Base-by-base conservation (phyloP, 164 flowering plant species). In the Tetrastigma voinierianum region DNA sequence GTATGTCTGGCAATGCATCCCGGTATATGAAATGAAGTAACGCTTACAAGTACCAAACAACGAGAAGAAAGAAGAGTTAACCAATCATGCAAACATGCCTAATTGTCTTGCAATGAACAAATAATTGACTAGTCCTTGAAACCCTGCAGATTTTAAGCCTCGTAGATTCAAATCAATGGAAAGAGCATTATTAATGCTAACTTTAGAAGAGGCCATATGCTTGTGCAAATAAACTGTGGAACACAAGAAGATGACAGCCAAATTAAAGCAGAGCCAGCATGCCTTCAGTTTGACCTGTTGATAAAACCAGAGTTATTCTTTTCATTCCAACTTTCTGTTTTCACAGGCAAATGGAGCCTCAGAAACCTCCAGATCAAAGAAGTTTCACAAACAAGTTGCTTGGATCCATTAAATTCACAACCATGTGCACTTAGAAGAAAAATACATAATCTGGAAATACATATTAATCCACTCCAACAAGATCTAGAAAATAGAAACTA, bases 1-100 rank as follows among this genome's bases (percentile, higher is more conserved):
- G 81, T 86, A 90, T 75, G 74, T 90, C 92, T 10, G 97, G 95
- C 14, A 95, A 82, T 8, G 68, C 58, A 83, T 95, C 99, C 90
- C 90, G 87, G 83, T 92, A 92, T 1, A 92, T 86, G 62, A 82
- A 90, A 78, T 95, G 93, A 64, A 92, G 91, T 62, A 95, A 68
- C 21, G 87, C 93, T 98, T 92, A 84, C 81, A 84, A 69, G 40
- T 32, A 32, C 40, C 40, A 59, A 17, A 4, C 40, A 32, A 32
- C 3, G 40, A 16, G 13, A 62, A 32, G 49, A 51, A 44, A 51
- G 32, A 9, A 15, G 32, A 23, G 61, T 10, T 47, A 64, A 20
- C 25, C 18, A 43, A 10, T 44, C 58, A 53, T 32, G 45, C 2
- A 21, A 45, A 49, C 68, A 55, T 18, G 10, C 6, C 24, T 32